A percentile compares a stretch with the other conserved stretches of the same genome.
These are phyloP conservation scores for Debaryomyces castellii DNA, from an alignment of 805 yeast genomes.

Conservation along the genomic window DNA sequence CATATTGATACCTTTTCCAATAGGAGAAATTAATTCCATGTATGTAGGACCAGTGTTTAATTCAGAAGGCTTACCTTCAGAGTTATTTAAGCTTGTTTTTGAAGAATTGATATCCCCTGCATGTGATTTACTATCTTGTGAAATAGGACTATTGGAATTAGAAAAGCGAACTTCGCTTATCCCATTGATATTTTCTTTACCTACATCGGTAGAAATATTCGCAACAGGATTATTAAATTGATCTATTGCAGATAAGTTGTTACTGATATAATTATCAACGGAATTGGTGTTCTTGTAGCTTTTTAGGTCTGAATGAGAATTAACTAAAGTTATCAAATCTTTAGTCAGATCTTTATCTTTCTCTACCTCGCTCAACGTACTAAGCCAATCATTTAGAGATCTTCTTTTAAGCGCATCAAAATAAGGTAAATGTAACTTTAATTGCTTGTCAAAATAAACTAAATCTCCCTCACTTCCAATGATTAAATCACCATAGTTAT, in stretches of 20 bases:
- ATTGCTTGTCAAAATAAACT: conserved; percentile 60
- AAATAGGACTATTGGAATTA: not conserved
- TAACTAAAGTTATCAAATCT: conserved; percentile 18
- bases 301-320: conserved; percentile 17
- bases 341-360: conserved; percentile 11
- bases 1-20: not conserved
- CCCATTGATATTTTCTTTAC: not conserved
- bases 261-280: conserved; percentile 31
- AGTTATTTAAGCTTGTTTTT: not conserved
- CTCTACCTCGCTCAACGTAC: conserved; percentile 16
- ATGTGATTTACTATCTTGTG: not conserved
- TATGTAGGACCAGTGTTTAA: not conserved
- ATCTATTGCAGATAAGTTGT: conserved; percentile 27
- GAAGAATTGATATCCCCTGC: not conserved
- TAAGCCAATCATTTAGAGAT: conserved; percentile 33
- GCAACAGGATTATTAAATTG: conserved; percentile 11
- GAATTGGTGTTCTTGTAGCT: conserved; percentile 18
- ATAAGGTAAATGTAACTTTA: conserved; percentile 43
- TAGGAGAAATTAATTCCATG: not conserved
- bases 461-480: conserved; percentile 73
- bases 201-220: not conserved
- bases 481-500: conserved; percentile 51
- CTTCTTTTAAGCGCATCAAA: conserved; percentile 39
- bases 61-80: not conserved
- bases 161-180: not conserved